Conservation (phyloP, 2,329 filamentous ascomycete species). For the Hawksworthiomyces lignivorus region DNA sequence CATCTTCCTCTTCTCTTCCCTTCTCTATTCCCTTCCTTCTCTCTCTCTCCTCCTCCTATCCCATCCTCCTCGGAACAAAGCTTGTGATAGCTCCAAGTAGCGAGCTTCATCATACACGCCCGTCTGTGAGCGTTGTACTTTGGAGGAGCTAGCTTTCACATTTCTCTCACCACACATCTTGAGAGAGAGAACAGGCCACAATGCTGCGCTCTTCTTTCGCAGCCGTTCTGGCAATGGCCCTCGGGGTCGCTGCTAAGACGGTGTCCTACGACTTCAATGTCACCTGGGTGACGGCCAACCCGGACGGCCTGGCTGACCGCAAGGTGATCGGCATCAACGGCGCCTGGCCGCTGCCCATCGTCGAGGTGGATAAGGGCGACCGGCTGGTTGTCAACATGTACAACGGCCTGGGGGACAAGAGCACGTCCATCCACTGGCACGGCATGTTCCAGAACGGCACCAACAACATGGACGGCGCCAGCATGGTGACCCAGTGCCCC, state of each 20-base stretch:
- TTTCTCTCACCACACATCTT: not conserved
- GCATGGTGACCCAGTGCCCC: conserved; percentile 57
- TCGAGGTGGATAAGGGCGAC: conserved; percentile 57
- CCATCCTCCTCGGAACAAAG: too few relatives aligned
- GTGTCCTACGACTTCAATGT: conserved; percentile 60
- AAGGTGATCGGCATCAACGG: conserved; percentile 72
- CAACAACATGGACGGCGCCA: conserved; percentile 63
- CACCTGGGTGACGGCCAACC: conserved; percentile 63
- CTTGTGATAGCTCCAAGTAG: too few relatives aligned
- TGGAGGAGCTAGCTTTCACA: too few relatives aligned
- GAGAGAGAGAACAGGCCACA: too few relatives aligned
- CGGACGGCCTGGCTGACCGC: conserved; percentile 57
- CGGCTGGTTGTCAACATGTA: conserved; percentile 48
- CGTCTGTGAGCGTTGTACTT: too few relatives aligned
- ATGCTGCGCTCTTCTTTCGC: conserved; percentile 10
- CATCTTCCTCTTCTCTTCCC: not conserved
- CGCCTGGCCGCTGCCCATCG: conserved; percentile 63
- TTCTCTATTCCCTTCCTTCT: not conserved
- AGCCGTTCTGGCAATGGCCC: conserved; percentile 10
- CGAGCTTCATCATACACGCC: too few relatives aligned
- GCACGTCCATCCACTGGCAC: conserved; percentile 61
- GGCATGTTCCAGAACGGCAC: conserved; percentile 63
- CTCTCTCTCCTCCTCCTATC: not conserved
- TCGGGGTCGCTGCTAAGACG: conserved; percentile 27
- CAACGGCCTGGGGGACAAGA: conserved; percentile 55